A percentile compares a stretch with the other conserved stretches of the same genome.
Conservation (phyloP, 1,284 basidiomycete species). For the Cutaneotrichosporon sp. region DNA sequence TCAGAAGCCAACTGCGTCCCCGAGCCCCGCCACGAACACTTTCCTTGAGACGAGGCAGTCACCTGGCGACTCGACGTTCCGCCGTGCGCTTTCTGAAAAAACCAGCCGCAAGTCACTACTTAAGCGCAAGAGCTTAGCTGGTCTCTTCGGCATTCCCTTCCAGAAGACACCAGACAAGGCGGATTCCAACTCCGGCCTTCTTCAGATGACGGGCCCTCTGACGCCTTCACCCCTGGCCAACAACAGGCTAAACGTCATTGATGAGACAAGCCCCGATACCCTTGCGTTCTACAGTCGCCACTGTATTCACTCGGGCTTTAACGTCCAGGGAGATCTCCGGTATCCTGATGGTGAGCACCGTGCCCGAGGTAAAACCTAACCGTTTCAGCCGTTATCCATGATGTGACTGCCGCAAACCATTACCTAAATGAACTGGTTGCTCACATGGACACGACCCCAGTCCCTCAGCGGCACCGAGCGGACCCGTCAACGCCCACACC, state of each 20-base stretch:
- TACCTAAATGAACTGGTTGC: slow-evolving; percentile 27
- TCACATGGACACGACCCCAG: slow-evolving; percentile 18
- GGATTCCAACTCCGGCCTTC: slow-evolving; percentile 6
- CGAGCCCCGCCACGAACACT: background rate
- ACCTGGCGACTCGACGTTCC: too few relatives aligned
- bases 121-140: slow-evolving; percentile 38
- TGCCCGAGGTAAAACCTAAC: slow-evolving; percentile 1
- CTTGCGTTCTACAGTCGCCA: slow-evolving; percentile 6
- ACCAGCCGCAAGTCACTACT: slow-evolving; percentile 21
- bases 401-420: slow-evolving; percentile 35
- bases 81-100: too few relatives aligned
- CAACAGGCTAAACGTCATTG: background rate
- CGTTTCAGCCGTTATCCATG: slow-evolving; percentile 19
- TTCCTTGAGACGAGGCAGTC: background rate
- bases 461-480: background rate
- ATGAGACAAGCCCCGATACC: slow-evolving; percentile 9
- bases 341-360: slow-evolving; percentile 5
- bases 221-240: background rate
- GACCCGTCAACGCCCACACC: slow-evolving; percentile 25
- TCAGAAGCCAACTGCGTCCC: background rate
- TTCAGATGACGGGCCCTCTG: too few relatives aligned
- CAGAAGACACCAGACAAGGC: slow-evolving; percentile 26
- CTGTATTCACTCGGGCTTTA: slow-evolving; percentile 2
- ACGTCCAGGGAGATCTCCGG: background rate
- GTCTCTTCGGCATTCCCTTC: slow-evolving; percentile 32